phyloP scores from a whole-genome alignment of 2,329 filamentous ascomycete genomes.

The Acrocalymma vagum region DNA sequence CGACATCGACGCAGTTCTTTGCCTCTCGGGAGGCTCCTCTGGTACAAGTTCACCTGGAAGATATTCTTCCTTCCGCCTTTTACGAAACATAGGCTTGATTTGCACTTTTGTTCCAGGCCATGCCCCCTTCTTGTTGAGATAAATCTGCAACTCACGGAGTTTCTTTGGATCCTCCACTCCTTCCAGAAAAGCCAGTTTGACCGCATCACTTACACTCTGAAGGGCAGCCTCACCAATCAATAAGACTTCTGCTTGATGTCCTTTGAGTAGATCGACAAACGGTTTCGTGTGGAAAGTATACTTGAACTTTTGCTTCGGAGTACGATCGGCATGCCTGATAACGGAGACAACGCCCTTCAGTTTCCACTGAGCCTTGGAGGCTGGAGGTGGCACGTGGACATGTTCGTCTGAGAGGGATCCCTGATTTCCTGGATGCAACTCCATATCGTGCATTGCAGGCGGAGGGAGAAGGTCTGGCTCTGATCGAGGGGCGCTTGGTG shows the following conservation, averaged over 20 bases:
- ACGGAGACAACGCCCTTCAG: slow-evolving; percentile 97
- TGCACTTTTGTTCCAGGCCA: slow-evolving; percentile 98
- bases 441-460: slow-evolving; percentile 33
- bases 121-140: slow-evolving; percentile 88
- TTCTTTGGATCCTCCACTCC: slow-evolving; percentile 87
- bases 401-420: slow-evolving; percentile 43
- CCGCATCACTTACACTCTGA: slow-evolving; percentile 87
- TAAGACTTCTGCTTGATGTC: slow-evolving; percentile 94
- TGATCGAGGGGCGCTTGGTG: slow-evolving; percentile 31
- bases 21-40: slow-evolving; percentile 39
- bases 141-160: slow-evolving; percentile 84
- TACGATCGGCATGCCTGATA: slow-evolving; percentile 94
- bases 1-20: slow-evolving; percentile 23
- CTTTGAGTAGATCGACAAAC: slow-evolving; percentile 92
- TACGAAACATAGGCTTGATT: slow-evolving; percentile 99
- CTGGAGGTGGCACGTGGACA: slow-evolving; percentile 55
- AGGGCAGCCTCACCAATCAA: slow-evolving; percentile 91
- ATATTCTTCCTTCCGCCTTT: slow-evolving; percentile 74
- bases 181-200: slow-evolving; percentile 79
- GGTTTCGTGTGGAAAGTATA: slow-evolving; percentile 98
- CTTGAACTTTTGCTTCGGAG: slow-evolving; percentile 99
- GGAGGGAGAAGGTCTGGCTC: slow-evolving; percentile 43
- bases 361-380: slow-evolving; percentile 94
- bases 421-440: slow-evolving; percentile 27
- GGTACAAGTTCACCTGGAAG: slow-evolving; percentile 39